These are phyloP conservation scores for Mortierella polycephala DNA, from an alignment of 371 early-diverging fungal genomes.

Conservation along the genomic window DNA sequence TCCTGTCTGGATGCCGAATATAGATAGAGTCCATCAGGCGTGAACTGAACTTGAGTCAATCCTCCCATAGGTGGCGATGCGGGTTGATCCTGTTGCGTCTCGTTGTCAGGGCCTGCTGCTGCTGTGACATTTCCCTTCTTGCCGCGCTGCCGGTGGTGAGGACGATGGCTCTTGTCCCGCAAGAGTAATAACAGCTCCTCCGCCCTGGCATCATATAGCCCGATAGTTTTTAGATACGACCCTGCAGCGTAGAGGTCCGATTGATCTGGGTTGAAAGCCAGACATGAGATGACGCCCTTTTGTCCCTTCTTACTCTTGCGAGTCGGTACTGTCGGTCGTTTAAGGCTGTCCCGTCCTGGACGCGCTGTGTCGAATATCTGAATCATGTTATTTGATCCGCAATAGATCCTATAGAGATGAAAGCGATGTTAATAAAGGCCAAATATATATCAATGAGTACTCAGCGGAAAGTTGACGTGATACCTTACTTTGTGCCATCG, in stretches of 20 bases:
- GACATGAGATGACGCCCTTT: conserved; percentile 75
- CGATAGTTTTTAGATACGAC: conserved; percentile 71
- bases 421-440: neutral
- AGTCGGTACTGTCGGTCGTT: conserved; percentile 66
- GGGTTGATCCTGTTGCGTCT: neutral
- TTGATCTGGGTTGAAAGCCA: conserved; percentile 73
- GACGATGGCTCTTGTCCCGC: conserved; percentile 57
- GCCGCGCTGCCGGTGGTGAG: neutral
- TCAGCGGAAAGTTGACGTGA: neutral
- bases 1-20: conserved; percentile 70
- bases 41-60: conserved; percentile 67
- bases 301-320: conserved; percentile 73
- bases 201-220: conserved; percentile 69
- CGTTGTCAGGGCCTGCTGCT: neutral
- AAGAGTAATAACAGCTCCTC: conserved; percentile 64
- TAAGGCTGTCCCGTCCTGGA: conserved; percentile 61
- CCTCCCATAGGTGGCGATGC: conserved; percentile 39
- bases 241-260: conserved; percentile 77
- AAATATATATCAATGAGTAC: too few species aligned
- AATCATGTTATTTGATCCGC: conserved; percentile 76
- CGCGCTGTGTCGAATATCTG: conserved; percentile 73
- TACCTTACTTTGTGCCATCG: conserved; percentile 72
- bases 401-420: conserved; percentile 63
- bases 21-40: conserved; percentile 67
- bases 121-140: conserved; percentile 12